phyloP scores from a whole-genome alignment of 805 yeast species.

The Sugiyamaella floridensis region DNA sequence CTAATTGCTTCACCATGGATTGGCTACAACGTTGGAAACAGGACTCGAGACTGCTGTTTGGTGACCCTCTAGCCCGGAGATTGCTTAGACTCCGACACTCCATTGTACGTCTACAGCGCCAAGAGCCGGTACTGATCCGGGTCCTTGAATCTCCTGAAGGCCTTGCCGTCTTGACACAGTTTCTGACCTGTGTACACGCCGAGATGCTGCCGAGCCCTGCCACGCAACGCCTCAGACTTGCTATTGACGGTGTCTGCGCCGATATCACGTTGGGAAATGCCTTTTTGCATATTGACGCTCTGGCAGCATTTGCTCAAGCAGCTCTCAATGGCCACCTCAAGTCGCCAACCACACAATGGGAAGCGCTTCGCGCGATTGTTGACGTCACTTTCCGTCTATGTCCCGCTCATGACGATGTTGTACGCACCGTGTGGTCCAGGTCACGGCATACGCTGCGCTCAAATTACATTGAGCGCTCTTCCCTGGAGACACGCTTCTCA shows the following conservation, averaged over 20 bases:
- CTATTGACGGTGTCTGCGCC: neutral
- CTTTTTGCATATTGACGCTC: neutral
- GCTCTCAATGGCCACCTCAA: neutral
- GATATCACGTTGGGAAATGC: neutral
- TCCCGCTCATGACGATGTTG: neutral
- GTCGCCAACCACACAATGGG: neutral
- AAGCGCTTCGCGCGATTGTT: neutral
- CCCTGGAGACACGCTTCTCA: neutral
- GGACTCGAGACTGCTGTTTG: neutral
- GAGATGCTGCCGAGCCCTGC: neutral
- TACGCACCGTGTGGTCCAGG: neutral
- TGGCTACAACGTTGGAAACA: no score
- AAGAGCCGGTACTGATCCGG: neutral
- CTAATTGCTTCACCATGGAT: no score
- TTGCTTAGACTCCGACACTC: neutral
- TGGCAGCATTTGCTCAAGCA: neutral
- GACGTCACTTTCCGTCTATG: neutral
- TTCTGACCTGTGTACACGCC: neutral
- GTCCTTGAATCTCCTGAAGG: neutral
- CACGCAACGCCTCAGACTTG: neutral
- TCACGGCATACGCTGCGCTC: neutral
- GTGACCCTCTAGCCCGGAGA: neutral
- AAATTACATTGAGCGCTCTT: neutral
- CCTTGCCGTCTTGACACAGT: neutral
- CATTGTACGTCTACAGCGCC: neutral